Conservation (phyloP, 2,329 filamentous ascomycete species). For the Aschersonia sp. region DNA sequence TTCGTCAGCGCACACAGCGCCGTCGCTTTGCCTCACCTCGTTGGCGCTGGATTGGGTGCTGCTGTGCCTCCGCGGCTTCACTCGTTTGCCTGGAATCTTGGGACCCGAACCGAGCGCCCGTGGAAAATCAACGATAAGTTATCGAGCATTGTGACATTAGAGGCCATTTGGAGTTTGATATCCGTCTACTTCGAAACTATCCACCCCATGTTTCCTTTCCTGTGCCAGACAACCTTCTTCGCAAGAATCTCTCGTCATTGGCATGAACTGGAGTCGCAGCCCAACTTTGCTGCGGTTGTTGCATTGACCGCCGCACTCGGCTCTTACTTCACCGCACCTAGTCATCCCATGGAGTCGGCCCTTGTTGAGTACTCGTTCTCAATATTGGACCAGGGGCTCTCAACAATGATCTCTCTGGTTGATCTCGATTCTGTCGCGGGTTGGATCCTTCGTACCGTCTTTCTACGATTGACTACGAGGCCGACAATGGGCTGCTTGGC, state of each 20-base stretch:
- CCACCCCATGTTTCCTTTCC: conserved; percentile 4
- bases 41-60: conserved; percentile 4
- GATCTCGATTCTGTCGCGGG: conserved; percentile 7
- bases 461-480: conserved; percentile 6
- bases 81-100: conserved; percentile 9
- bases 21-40: conserved; percentile 7
- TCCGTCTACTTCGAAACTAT: conserved; percentile 5
- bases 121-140: conserved; percentile 1
- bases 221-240: background rate
- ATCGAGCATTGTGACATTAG: background rate
- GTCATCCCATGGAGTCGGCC: conserved; percentile 4
- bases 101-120: conserved; percentile 5
- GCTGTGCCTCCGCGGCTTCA: conserved; percentile 6
- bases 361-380: conserved; percentile 4
- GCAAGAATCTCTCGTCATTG: background rate
- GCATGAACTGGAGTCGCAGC: background rate
- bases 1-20: conserved; percentile 6
- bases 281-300: conserved; percentile 5
- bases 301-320: conserved; percentile 5
- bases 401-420: conserved; percentile 1
- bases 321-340: conserved; percentile 4
- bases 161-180: background rate
- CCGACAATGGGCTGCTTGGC: conserved; percentile 6
- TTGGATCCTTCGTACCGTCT: conserved; percentile 7
- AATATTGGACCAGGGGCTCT: conserved; percentile 3